Evolutionary conservation across 352 stramenopile species (phyloP), one percentile per base, ranked within the genome.

Genomic region (Globisporangium cederbergense): DNA sequence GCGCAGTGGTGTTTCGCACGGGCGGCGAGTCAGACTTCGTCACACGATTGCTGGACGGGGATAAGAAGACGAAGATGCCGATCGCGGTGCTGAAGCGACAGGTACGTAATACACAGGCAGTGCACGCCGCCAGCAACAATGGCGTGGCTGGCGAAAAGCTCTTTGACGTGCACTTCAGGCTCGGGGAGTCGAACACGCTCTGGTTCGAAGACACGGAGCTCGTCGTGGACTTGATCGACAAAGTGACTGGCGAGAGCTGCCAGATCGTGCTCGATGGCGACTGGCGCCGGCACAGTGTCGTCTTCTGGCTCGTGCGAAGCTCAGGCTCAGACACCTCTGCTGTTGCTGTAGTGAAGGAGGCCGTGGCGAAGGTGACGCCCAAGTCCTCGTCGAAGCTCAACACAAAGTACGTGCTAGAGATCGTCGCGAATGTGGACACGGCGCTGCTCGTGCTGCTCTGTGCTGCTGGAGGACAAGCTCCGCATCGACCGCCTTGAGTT

Each of bases 171-270:
- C 47, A 36, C 22, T 54, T 54, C 22, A 54, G 34, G 22, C 47
- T 54, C 47, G 47, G 47, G 47, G 47, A 54, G 47, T 54, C 47
- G 11, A 54, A 36, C 22, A 8, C 28, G 10, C 22, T 54, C 11
- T 54, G 47, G 47, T 54, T 54, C 47, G 47, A 54, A n/a, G 49
- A 40, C 49, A 38, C 25, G 49, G 49, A 55, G 14, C 49, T 55
- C 13, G 36, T 55, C 49, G 14, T 55, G 49, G 32, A 6, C 49
- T 55, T 55, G 11, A 34, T 6, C 2, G 47, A 36, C 16, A 2
- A 2, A 36, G 7, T 20, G 22, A 54, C 11, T 3, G 11, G 22
- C 14, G 25, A 55, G 49, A 25, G 25, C 9, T 55, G 49, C 49
- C 32, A 55, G 25, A 55, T 36, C 49, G 32, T n/a, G 14, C 49